Conservation (phyloP, 2,329 filamentous ascomycete species). For the Cladorrhinum sp. region DNA sequence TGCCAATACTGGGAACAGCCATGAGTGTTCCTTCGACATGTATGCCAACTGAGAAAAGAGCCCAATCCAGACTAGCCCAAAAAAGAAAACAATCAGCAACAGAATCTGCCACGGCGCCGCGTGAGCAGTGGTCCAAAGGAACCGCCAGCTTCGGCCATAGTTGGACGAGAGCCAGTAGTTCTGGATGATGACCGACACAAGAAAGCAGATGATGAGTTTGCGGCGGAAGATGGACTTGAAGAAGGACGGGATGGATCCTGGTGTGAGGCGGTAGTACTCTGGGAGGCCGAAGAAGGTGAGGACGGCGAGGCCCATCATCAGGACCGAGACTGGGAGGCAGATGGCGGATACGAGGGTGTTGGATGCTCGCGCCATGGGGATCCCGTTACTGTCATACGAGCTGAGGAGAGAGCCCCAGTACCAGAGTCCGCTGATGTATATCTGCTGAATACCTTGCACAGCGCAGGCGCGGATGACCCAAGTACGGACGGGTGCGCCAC, state of each 20-base stretch:
- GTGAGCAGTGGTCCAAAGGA: slow-evolving; percentile 57
- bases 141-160: slow-evolving; percentile 64
- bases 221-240: slow-evolving; percentile 58
- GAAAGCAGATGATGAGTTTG: slow-evolving; percentile 63
- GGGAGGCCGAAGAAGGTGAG: slow-evolving; percentile 58
- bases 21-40: slow-evolving; percentile 58
- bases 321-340: slow-evolving; percentile 52
- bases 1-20: slow-evolving; percentile 64
- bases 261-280: slow-evolving; percentile 61
- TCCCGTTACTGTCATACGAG: slow-evolving; percentile 39
- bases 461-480: slow-evolving; percentile 64
- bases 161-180: slow-evolving; percentile 64
- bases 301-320: slow-evolving; percentile 54
- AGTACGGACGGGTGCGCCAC: slow-evolving; percentile 57
- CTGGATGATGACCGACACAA: slow-evolving; percentile 58
- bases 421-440: slow-evolving; percentile 62
- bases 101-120: slow-evolving; percentile 53
- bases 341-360: slow-evolving; percentile 40
- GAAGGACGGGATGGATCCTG: slow-evolving; percentile 62
- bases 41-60: slow-evolving; percentile 49
- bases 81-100: slow-evolving; percentile 53
- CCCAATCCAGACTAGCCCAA: slow-evolving; percentile 51
- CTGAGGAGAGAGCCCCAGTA: slow-evolving; percentile 60
- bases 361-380: slow-evolving; percentile 35
- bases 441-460: slow-evolving; percentile 64